Percentiles rank a stretch among this genome's conserved stretches.
phyloP scores from a whole-genome alignment of 305 asterid species.

The Caryopteris hybrid region DNA sequence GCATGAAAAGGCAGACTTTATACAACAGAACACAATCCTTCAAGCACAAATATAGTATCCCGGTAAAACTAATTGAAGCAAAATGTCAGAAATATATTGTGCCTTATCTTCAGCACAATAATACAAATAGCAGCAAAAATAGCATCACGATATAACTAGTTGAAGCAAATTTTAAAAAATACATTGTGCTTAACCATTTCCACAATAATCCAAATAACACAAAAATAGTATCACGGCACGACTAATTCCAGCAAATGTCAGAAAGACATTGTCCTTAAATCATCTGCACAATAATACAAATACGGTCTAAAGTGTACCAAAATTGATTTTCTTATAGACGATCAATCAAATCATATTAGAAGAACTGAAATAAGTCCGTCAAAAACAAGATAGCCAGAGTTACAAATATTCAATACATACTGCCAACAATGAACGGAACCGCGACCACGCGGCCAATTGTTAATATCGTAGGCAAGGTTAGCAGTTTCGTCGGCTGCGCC shows the following conservation, averaged over 20 bases:
- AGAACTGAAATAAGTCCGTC: not conserved
- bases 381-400: not conserved
- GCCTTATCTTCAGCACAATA: not conserved
- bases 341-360: not conserved
- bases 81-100: not conserved
- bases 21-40: not conserved
- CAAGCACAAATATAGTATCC: slow-evolving; percentile 1
- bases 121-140: not conserved
- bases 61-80: not conserved
- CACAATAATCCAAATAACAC: not conserved
- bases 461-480: slow-evolving; percentile 76
- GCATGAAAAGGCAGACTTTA: not conserved
- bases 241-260: not conserved
- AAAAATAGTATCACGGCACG: not conserved
- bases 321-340: not conserved
- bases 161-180: not conserved
- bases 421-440: slow-evolving; percentile 53
- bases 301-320: not conserved
- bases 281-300: not conserved
- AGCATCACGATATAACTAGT: not conserved
- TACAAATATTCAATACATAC: slow-evolving; percentile 37
- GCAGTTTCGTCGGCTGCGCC: slow-evolving; percentile 39
- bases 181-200: not conserved
- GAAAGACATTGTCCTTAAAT: not conserved
- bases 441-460: slow-evolving; percentile 75